Percentiles rank a stretch among this genome's conserved stretches.
These are phyloP conservation scores for Vitis riparia DNA, from an alignment of 164 flowering plant species.

Conservation along the genomic window DNA sequence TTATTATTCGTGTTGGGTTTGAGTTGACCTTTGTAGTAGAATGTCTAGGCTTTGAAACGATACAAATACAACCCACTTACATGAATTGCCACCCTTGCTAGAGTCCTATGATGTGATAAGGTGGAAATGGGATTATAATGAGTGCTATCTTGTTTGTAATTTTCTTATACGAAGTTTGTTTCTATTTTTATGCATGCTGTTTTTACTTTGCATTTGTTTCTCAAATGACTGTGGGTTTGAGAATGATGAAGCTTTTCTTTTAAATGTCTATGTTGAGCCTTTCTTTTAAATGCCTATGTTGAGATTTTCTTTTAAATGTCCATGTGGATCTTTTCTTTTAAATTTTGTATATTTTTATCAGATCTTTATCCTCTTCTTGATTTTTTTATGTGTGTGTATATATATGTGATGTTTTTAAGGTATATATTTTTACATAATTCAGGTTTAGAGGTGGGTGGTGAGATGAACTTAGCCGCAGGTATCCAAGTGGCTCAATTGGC, in stretches of 20 bases:
- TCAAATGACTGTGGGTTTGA: too few relatives aligned
- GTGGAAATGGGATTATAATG: background rate
- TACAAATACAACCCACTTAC: too few relatives aligned
- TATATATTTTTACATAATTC: constrained; percentile 4
- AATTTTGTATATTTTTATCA: background rate
- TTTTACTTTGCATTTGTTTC: background rate
- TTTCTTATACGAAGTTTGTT: background rate
- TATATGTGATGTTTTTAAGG: background rate
- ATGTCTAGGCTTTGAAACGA: too few relatives aligned
- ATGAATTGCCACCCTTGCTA: too few relatives aligned
- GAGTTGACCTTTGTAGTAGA: too few relatives aligned
- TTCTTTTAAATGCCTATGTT: background rate
- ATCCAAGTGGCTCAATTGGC: constrained; percentile 95
- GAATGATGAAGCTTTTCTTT: too few relatives aligned
- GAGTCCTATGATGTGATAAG: background rate
- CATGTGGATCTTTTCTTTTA: background rate
- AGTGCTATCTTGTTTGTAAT: background rate
- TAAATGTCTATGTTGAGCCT: background rate
- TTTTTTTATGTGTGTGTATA: background rate
- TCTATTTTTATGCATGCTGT: background rate
- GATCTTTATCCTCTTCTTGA: background rate
- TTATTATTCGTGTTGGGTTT: too few relatives aligned
- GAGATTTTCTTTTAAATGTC: background rate
- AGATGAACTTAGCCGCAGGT: constrained; percentile 86
- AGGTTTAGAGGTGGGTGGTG: constrained; percentile 93